Evolutionary conservation across 2,329 filamentous ascomycete genomes (phyloP).

Genomic region (Penicillium sp.): DNA sequence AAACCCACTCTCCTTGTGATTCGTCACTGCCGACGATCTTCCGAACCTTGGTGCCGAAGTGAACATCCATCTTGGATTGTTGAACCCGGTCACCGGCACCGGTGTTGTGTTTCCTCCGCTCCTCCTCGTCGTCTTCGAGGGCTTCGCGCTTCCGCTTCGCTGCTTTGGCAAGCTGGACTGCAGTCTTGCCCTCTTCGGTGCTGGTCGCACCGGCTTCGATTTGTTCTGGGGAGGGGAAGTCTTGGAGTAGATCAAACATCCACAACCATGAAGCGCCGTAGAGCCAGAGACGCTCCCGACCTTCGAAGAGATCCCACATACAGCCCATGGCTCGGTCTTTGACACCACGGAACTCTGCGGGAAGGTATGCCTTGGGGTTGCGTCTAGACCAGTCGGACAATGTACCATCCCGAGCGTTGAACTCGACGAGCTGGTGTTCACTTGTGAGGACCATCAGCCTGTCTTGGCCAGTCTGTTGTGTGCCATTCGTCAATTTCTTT

Average conservation of each 20-base stretch:
- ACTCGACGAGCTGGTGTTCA: conserved; percentile 70
- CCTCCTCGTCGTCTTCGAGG: conserved; percentile 40
- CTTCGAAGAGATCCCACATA: conserved; percentile 70
- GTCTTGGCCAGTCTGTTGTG: conserved; percentile 54
- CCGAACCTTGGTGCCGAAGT: conserved; percentile 50
- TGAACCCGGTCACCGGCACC: conserved; percentile 59
- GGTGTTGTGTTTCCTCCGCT: conserved; percentile 49
- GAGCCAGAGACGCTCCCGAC: conserved; percentile 73
- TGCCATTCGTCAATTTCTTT: conserved; percentile 25
- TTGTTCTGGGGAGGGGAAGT: conserved; percentile 55
- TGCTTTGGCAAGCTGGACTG: conserved; percentile 23
- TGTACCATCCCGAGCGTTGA: conserved; percentile 74
- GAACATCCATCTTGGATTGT: conserved; percentile 45
- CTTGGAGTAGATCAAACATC: conserved; percentile 82
- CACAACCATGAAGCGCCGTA: conserved; percentile 85
- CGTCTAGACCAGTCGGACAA: conserved; percentile 83
- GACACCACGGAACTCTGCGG: conserved; percentile 70
- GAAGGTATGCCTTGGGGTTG: conserved; percentile 75
- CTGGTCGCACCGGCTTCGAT: conserved; percentile 24
- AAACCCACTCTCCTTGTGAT: conserved; percentile 35
- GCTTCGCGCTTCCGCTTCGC: conserved; percentile 47
- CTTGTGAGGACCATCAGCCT: conserved; percentile 63
- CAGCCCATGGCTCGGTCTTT: conserved; percentile 81
- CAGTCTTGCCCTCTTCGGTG: conserved; percentile 26
- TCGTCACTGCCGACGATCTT: conserved; percentile 47